Conservation (phyloP, 2,329 filamentous ascomycete genomes). For the Tolypocladium pustulatum region DNA sequence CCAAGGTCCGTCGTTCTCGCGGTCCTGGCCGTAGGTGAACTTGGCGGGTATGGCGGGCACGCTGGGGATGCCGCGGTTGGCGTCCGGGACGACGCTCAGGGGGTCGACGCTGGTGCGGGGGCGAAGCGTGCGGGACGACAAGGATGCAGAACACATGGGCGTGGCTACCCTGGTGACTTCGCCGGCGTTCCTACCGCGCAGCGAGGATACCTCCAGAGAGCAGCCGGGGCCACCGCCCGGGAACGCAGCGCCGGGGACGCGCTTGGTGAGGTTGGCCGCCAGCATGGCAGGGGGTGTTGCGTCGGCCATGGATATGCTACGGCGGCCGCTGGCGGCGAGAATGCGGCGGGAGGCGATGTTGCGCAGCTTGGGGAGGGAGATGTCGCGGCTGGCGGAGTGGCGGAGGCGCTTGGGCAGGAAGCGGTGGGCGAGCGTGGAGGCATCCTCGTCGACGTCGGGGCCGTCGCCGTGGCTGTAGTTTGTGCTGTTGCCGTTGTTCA, state of each 20-base stretch:
- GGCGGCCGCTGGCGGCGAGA: conserved; percentile 10
- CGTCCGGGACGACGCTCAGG: conserved; percentile 32
- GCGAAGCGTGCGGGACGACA: not conserved
- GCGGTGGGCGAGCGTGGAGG: conserved; percentile 10
- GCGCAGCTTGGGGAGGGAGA: conserved; percentile 23
- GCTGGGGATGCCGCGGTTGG: conserved; percentile 34
- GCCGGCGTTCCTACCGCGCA: conserved; percentile 1
- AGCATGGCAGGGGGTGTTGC: conserved; percentile 1
- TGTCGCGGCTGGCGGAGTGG: conserved; percentile 35
- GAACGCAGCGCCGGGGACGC: conserved; percentile 4
- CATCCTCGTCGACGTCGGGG: conserved; percentile 8
- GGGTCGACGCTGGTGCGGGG: conserved; percentile 8
- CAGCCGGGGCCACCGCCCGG: not conserved
- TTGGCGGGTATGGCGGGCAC: conserved; percentile 33
- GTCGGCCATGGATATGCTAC: conserved; percentile 15
- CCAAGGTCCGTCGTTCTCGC: conserved; percentile 22
- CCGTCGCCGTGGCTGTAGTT: conserved; percentile 2
- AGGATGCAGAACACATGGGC: not conserved
- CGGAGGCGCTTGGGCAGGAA: conserved; percentile 34
- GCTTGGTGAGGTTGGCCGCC: conserved; percentile 16
- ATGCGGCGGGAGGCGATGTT: conserved; percentile 14
- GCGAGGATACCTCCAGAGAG: not conserved
- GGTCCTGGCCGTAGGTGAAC: conserved; percentile 24
- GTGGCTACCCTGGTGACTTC: not conserved
- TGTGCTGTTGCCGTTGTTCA: conserved; percentile 15